Evolutionary conservation across 257 asterid species (phyloP).

Genomic region (Asclepias syriaca): DNA sequence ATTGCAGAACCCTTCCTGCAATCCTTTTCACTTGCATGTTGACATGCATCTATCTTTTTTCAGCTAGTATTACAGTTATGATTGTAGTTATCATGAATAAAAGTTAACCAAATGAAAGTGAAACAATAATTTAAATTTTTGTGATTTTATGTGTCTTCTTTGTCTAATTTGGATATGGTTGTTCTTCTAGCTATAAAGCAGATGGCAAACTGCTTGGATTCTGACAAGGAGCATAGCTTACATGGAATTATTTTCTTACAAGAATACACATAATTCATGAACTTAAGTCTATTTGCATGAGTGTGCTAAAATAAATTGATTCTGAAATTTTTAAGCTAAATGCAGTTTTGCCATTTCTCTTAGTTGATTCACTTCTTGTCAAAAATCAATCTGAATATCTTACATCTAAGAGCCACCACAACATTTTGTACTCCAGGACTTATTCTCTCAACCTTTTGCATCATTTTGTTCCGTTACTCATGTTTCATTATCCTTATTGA

Average conservation of each 20-base stretch:
- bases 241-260: background rate
- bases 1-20: background rate
- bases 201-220: background rate
- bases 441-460: background rate
- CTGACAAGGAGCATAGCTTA: background rate
- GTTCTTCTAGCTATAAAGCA: background rate
- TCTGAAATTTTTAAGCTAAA: background rate
- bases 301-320: background rate
- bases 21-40: background rate
- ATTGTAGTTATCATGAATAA: background rate
- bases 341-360: background rate
- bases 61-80: background rate
- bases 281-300: background rate
- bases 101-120: background rate
- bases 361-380: background rate
- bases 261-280: background rate
- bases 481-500: constrained; percentile 14
- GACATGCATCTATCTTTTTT: background rate
- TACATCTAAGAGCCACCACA: background rate
- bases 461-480: background rate
- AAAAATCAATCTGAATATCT: background rate
- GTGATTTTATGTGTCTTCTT: background rate
- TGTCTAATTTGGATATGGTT: constrained; percentile 4
- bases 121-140: background rate
- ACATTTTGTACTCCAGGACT: background rate